A percentile compares a stretch with the other conserved stretches of the same genome.
phyloP scores from a whole-genome alignment of 2,329 filamentous ascomycete species.

The Epichloe glyceriae region DNA sequence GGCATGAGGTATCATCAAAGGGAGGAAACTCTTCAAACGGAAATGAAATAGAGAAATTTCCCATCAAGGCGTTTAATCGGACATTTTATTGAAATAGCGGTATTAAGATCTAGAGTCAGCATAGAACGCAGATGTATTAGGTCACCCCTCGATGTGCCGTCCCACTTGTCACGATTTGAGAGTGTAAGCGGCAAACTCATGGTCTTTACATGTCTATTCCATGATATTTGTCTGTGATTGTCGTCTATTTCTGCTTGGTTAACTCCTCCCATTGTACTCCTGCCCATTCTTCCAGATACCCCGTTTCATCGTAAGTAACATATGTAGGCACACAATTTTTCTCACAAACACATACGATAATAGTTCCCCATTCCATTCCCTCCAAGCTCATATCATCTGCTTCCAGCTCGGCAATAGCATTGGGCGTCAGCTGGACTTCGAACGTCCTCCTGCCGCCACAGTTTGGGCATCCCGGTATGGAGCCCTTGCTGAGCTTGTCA shows the following conservation, averaged over 20 bases:
- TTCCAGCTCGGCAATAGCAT: conserved; percentile 82
- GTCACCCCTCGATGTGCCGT: not conserved
- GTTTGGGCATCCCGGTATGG: conserved; percentile 62
- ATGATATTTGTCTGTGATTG: not conserved
- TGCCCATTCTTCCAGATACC: conserved; percentile 90
- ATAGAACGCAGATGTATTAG: conserved; percentile 14
- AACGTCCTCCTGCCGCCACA: conserved; percentile 70
- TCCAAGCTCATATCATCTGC: conserved; percentile 56
- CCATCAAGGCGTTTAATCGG: conserved; percentile 22
- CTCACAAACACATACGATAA: conserved; percentile 75
- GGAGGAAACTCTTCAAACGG: conserved; percentile 19
- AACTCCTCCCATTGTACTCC: conserved; percentile 96
- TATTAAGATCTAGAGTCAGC: conserved; percentile 18
- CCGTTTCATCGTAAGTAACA: conserved; percentile 47
- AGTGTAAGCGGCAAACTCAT: conserved; percentile 1
- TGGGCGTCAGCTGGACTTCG: conserved; percentile 84
- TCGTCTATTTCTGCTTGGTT: conserved; percentile 23
- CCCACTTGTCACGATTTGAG: conserved; percentile 7
- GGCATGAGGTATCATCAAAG: not conserved
- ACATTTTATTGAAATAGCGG: conserved; percentile 23
- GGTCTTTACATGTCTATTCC: conserved; percentile 8
- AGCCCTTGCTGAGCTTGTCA: conserved; percentile 38
- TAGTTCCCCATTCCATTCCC: conserved; percentile 97
- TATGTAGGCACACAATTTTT: conserved; percentile 58
- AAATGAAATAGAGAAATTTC: conserved; percentile 12